Evolutionary conservation across 345 rosid genomes (phyloP), one percentile per base, ranked within the genome.

Genomic region (Populus ilicifolia): DNA sequence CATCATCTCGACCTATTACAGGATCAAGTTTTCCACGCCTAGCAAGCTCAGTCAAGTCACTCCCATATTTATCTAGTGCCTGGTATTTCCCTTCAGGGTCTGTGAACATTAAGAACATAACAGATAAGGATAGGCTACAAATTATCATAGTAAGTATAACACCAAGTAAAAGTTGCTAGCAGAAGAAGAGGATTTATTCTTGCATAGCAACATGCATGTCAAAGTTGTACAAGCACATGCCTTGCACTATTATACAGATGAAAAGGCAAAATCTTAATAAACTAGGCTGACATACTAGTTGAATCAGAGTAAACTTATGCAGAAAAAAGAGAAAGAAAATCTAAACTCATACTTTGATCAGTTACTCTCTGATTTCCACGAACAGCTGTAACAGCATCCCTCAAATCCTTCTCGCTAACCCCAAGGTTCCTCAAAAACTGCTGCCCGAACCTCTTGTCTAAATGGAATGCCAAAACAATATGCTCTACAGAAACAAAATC

Each of bases 1-100:
- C 97, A 84, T 95, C 92, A 83, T 95, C 96, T 41, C 98, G 83
- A 25, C 97, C 91, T 46, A 95, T 92, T 70, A 95, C 99, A 75
- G 99, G 98, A 80, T 95, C 99, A 10, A 95, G 98, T 84, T 93
- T 95, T 59, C 99, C 97, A 75, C 88, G 86, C 85, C 80, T 89
- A 73, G 99, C 99, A 84, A 95, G 90, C 88, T 95, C 94, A 33
- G 90, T 89, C 81, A 93, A 85, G 83, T 95, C 99, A 84, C 86
- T 95, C 68, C 99, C 99, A 78, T 90, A 93, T 81, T 90, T 95
- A 14, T 95, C 92, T 54, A 95, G 84, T 36, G 92, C 90, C 81
- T 93, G 92, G 72, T 90, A 95, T 74, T 86, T 92, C 69, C 90
- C 93, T 88, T 95, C 97, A 66, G 92, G 98, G 80, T 95, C 97